Base-by-base conservation (phyloP, 352 stramenopile species). In the Pythium aquatile region DNA sequence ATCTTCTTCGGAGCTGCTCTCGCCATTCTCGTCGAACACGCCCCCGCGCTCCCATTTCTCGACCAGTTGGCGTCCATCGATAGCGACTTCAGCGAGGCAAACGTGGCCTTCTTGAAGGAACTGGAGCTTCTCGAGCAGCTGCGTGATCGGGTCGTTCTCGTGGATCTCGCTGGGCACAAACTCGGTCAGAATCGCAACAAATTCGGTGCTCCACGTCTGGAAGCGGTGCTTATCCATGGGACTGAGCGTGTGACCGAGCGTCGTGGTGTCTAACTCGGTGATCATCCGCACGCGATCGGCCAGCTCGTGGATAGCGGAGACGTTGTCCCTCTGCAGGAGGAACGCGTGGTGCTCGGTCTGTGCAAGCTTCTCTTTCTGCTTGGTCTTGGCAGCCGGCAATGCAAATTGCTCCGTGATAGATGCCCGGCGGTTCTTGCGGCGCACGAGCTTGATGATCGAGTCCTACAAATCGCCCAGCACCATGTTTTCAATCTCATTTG, bases 141-240 rank as follows among this genome's bases (percentile, higher is more conserved):
- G 59, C 35, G 81, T n/a, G 5, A 91, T 59, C 10, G 82, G 78
- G 29, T 91, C 82, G 16, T 70, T 61, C 6, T 53, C 46, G 55
- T 79, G 79, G 46, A 65, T 76, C 4, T 82, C 74, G 51, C 72
- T 85, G 32, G 82, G 68, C 51, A 72, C 61, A 26, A 90, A 91
- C 6, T 81, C 68, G 53, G 54, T 59, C 9, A 87, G 35, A 3
- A 88, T 17, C 8, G 73, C 72, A 13, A 81, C 54, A 6, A 85
- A 61, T 16, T 76, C 65, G 17, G 57, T 58, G 3, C 72, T 69
- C 82, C 82, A 91, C 2, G 54, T 30, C 10, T 70, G 40, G 13
- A 91, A 68, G 29, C 73, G 74, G n/a, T 73, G 65, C n/a, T 72
- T 72, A 32, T 89, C 82, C 69, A 89, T 81, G 13, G 78, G 77